Conservation (phyloP, 2,329 filamentous ascomycete species). For the Sclerotinia spermophila region DNA sequence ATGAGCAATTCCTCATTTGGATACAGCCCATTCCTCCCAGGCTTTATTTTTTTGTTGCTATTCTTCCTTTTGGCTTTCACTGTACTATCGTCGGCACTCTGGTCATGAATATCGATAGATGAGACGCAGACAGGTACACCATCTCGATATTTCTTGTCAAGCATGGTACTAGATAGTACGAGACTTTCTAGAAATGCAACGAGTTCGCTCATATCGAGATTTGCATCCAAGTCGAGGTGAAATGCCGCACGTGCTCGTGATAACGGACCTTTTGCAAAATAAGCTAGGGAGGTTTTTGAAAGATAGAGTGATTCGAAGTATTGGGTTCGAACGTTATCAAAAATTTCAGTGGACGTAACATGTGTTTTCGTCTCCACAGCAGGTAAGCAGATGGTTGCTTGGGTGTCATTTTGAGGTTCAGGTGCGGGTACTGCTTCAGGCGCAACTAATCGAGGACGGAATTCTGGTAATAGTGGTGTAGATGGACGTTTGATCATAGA, state of each 20-base stretch:
- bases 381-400: neutral
- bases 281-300: slow-evolving; percentile 71
- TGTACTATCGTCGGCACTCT: slow-evolving; percentile 50
- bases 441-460: slow-evolving; percentile 18
- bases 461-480: slow-evolving; percentile 25
- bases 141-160: slow-evolving; percentile 79
- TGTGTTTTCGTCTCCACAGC: slow-evolving; percentile 14
- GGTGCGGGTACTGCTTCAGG: slow-evolving; percentile 5
- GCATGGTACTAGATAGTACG: slow-evolving; percentile 60
- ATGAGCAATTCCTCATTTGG: slow-evolving; percentile 62
- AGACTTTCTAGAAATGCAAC: slow-evolving; percentile 66
- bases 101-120: slow-evolving; percentile 50
- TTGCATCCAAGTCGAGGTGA: slow-evolving; percentile 57
- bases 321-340: slow-evolving; percentile 55
- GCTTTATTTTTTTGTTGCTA: slow-evolving; percentile 61
- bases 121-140: slow-evolving; percentile 60
- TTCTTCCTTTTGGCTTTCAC: slow-evolving; percentile 44
- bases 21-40: slow-evolving; percentile 67
- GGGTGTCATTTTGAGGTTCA: slow-evolving; percentile 17
- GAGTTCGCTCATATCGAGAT: slow-evolving; percentile 59
- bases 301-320: slow-evolving; percentile 60
- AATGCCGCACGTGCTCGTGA: slow-evolving; percentile 71
- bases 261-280: slow-evolving; percentile 78
- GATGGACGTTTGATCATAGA: slow-evolving; percentile 52
- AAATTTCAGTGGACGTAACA: slow-evolving; percentile 48